Conservation (phyloP, 192 early-diverging fungal genomes). For the Coemansia sp. region DNA sequence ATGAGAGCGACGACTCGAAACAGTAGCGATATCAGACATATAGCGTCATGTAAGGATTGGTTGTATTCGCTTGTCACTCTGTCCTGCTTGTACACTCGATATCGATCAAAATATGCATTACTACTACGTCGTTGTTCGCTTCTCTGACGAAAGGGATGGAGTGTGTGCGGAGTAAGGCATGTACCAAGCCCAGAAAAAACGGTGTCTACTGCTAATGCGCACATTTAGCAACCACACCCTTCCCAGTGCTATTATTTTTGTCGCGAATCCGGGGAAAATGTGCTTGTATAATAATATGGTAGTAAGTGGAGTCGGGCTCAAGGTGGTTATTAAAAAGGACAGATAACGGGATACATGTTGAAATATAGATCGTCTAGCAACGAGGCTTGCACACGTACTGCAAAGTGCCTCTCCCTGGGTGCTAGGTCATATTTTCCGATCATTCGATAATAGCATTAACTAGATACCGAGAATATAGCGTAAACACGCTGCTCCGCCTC, state of each 20-base stretch:
- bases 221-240: not conserved
- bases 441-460: not conserved
- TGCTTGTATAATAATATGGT: not conserved
- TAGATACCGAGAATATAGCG: not conserved
- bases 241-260: slow-evolving; percentile 3
- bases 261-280: slow-evolving; percentile 1
- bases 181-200: not conserved
- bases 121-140: too few relatives aligned
- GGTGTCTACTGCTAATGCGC: not conserved
- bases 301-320: not conserved
- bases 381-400: not conserved
- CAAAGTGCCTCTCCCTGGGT: not conserved
- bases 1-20: not conserved
- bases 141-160: not conserved
- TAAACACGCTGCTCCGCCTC: not conserved
- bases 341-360: not conserved
- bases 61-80: too few relatives aligned
- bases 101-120: too few relatives aligned
- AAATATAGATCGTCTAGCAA: not conserved
- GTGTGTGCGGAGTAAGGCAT: not conserved
- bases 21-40: not conserved
- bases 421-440: slow-evolving; percentile 1
- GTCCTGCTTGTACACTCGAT: too few relatives aligned
- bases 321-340: slow-evolving; percentile 5
- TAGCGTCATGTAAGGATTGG: not conserved